These are phyloP conservation scores for Terfezia claveryi DNA, from an alignment of 495 filamentous ascomycete species.

Conservation along the genomic window DNA sequence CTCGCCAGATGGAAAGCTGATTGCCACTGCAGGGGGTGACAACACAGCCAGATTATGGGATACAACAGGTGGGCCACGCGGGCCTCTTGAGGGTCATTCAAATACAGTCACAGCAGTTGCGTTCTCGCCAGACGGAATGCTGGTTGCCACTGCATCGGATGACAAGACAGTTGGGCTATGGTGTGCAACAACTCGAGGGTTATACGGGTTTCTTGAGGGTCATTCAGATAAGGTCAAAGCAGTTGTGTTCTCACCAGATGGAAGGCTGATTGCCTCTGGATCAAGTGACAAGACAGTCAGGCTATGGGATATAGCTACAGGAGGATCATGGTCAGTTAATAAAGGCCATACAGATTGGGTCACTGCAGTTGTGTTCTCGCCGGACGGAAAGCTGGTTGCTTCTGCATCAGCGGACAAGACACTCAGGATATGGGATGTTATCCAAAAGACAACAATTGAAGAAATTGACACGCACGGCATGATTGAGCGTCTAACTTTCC, in stretches of 20 bases:
- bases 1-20: conserved; percentile 20
- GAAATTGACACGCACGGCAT: too few species aligned
- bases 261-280: too few species aligned
- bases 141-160: conserved; percentile 7
- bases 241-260: too few species aligned
- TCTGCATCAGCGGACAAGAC: conserved; percentile 21
- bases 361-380: conserved; percentile 21
- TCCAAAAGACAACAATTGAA: too few species aligned
- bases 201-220: too few species aligned
- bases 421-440: conserved; percentile 19
- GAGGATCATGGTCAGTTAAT: neutral
- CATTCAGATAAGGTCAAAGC: too few species aligned
- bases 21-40: conserved; percentile 20
- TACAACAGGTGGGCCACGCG: conserved; percentile 8
- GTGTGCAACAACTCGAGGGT: neutral
- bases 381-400: conserved; percentile 18
- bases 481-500: too few species aligned
- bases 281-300: neutral
- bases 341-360: conserved; percentile 1
- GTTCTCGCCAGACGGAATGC: conserved; percentile 16
- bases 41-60: conserved; percentile 22
- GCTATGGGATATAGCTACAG: neutral
- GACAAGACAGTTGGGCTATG: conserved; percentile 6
- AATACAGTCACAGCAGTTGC: neutral
- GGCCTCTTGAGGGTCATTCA: conserved; percentile 1